These are phyloP conservation scores for Aspergillus bombycis DNA, from an alignment of 2,329 filamentous ascomycete species.

Conservation along the genomic window DNA sequence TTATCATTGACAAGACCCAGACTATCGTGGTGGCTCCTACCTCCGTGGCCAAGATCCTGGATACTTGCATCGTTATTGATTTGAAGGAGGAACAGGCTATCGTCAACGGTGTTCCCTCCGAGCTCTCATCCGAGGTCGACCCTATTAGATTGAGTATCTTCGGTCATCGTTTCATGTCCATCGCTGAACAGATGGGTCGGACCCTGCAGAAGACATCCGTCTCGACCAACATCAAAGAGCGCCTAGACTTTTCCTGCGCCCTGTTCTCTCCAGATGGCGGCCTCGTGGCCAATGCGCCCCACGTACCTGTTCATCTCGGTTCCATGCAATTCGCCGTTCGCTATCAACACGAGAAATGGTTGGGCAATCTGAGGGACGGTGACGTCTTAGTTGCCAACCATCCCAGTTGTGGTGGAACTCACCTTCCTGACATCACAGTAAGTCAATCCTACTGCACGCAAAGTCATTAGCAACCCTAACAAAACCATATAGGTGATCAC, in stretches of 20 bases:
- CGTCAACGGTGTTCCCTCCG: conserved; percentile 16
- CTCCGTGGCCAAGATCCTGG: conserved; percentile 74
- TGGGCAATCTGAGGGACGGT: conserved; percentile 73
- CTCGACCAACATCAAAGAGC: conserved; percentile 77
- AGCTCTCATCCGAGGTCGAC: conserved; percentile 39
- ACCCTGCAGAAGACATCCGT: conserved; percentile 60
- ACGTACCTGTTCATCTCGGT: conserved; percentile 79
- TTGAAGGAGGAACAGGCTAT: conserved; percentile 58
- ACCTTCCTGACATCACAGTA: conserved; percentile 78
- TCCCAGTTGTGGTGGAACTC: conserved; percentile 80
- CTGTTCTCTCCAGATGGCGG: conserved; percentile 77
- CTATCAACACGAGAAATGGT: conserved; percentile 79
- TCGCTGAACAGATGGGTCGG: conserved; percentile 62
- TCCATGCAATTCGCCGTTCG: conserved; percentile 84
- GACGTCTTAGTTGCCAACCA: conserved; percentile 86
- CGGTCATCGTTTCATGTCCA: conserved; percentile 61
- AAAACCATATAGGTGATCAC: conserved; percentile 60
- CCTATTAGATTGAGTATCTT: conserved; percentile 60
- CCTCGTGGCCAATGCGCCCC: conserved; percentile 69
- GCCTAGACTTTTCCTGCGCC: conserved; percentile 81
- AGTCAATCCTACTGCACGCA: conserved; percentile 35
- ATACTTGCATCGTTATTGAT: conserved; percentile 89
- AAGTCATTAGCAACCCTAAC: background rate
- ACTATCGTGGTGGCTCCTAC: conserved; percentile 87
- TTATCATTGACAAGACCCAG: conserved; percentile 74